phyloP scores from a whole-genome alignment of 192 early-diverging fungal species.

The Spizellomyces punctatus region DNA sequence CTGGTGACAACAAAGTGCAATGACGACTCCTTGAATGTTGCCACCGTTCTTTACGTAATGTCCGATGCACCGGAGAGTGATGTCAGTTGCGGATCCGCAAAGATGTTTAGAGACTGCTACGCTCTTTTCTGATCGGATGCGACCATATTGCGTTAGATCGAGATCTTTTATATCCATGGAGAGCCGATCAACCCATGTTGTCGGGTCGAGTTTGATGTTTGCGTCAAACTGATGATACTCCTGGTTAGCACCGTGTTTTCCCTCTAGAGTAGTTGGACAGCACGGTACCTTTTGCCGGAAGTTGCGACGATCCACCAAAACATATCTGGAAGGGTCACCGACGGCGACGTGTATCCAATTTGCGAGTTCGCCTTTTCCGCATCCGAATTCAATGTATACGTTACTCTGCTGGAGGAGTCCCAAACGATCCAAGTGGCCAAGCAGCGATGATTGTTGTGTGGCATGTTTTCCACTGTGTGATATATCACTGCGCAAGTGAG shows the following conservation, averaged over 20 bases:
- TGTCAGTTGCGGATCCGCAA: conserved; percentile 88
- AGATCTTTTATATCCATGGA: conserved; percentile 87
- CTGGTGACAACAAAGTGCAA: conserved; percentile 92
- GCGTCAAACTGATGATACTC: not conserved
- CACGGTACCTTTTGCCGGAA: conserved; percentile 65
- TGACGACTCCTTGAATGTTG: conserved; percentile 48
- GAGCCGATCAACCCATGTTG: conserved; percentile 49
- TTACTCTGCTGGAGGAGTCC: conserved; percentile 57
- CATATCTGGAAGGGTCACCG: conserved; percentile 46
- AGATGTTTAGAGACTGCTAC: conserved; percentile 86
- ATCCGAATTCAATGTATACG: conserved; percentile 75
- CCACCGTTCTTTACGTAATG: conserved; percentile 8
- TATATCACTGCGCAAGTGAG: conserved; percentile 1
- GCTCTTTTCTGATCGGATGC: conserved; percentile 50
- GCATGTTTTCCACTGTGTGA: conserved; percentile 51
- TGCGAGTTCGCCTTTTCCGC: conserved; percentile 48
- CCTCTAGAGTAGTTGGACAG: not conserved
- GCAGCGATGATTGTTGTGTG: conserved; percentile 74
- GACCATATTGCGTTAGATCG: conserved; percentile 56
- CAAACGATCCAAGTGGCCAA: conserved; percentile 71
- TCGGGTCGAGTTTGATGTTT: conserved; percentile 2
- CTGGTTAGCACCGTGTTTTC: too few species aligned
- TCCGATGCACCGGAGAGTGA: conserved; percentile 73
- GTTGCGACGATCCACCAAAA: conserved; percentile 78
- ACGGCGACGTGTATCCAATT: conserved; percentile 48